Evolutionary conservation across 176 grass and related monocot genomes (phyloP).

Genomic region (Phoenix dactylifera): DNA sequence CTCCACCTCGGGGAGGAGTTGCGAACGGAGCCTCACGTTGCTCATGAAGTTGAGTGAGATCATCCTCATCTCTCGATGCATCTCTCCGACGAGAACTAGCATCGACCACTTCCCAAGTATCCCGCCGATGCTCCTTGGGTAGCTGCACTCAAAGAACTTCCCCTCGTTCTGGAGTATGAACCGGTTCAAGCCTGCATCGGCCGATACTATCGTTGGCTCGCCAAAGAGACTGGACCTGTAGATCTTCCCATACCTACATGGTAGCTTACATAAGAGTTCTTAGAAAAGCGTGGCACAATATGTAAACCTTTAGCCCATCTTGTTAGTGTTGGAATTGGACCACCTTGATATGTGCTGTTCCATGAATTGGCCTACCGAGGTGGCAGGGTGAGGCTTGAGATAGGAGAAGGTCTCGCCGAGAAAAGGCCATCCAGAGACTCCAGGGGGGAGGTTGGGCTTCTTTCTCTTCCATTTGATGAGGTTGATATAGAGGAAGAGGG

Average conservation of each 20-base stretch:
- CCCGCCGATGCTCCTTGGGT: slow-evolving; percentile 82
- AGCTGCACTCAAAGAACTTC: slow-evolving; percentile 77
- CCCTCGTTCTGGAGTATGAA: slow-evolving; percentile 94
- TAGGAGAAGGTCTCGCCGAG: slow-evolving; percentile 85
- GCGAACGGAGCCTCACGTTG: slow-evolving; percentile 51
- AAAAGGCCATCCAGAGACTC: slow-evolving; percentile 44
- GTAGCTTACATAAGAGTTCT: no score
- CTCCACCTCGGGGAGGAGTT: slow-evolving; percentile 77
- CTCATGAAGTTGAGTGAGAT: slow-evolving; percentile 93
- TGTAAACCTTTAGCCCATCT: no score
- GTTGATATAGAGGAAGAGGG: slow-evolving; percentile 62
- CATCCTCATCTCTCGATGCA: slow-evolving; percentile 65
- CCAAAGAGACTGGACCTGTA: slow-evolving; percentile 78
- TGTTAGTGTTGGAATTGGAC: no score
- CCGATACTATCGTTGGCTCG: slow-evolving; percentile 76
- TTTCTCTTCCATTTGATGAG: slow-evolving; percentile 21
- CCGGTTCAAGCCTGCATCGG: slow-evolving; percentile 73
- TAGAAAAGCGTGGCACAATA: no score
- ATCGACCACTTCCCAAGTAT: slow-evolving; percentile 95
- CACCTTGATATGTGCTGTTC: slow-evolving; percentile 62
- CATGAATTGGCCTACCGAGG: slow-evolving; percentile 74
- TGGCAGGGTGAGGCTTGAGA: slow-evolving; percentile 74
- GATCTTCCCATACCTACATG: slow-evolving; percentile 84
- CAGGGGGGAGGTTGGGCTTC: slow-evolving; percentile 68
- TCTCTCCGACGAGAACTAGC: slow-evolving; percentile 66